A percentile compares a stretch with the other conserved stretches of the same genome.
Evolutionary conservation across 495 filamentous ascomycete genomes (phyloP).

Genomic region (Daldinia concentrica): DNA sequence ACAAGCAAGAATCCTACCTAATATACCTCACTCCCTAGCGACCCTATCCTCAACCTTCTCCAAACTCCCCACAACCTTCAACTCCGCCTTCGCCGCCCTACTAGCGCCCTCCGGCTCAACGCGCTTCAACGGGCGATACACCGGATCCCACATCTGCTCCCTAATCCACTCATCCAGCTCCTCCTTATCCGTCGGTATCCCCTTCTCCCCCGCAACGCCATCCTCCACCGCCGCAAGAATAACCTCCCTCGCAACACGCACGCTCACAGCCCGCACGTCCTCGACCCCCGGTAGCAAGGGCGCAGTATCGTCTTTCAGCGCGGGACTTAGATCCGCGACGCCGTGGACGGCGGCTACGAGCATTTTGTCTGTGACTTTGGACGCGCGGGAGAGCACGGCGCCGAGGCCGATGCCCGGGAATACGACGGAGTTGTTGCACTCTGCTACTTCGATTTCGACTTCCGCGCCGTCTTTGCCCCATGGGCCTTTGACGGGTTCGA

Average conservation of each 20-base stretch:
- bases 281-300: conserved; percentile 80
- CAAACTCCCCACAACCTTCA: conserved; percentile 59
- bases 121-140: conserved; percentile 70
- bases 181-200: conserved; percentile 66
- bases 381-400: conserved; percentile 71
- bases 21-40: conserved; percentile 4
- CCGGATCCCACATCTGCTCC: conserved; percentile 90
- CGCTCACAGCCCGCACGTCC: conserved; percentile 77
- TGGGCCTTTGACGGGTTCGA: conserved; percentile 74
- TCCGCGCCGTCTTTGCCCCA: conserved; percentile 64
- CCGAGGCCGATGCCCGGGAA: conserved; percentile 90
- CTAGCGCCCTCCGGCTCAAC: conserved; percentile 62
- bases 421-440: conserved; percentile 90
- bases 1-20: no score
- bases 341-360: conserved; percentile 81
- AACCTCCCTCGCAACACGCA: conserved; percentile 81
- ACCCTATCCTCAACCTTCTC: conserved; percentile 21
- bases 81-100: conserved; percentile 66
- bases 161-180: conserved; percentile 82
- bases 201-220: conserved; percentile 65
- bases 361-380: conserved; percentile 76
- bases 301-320: conserved; percentile 51
- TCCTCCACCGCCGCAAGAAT: conserved; percentile 76
- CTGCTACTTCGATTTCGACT: conserved; percentile 72
- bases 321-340: conserved; percentile 75